A percentile compares a stretch with the other conserved stretches of the same genome.
phyloP scores from a whole-genome alignment of 805 yeast species.

The Lipomyces kockii region DNA sequence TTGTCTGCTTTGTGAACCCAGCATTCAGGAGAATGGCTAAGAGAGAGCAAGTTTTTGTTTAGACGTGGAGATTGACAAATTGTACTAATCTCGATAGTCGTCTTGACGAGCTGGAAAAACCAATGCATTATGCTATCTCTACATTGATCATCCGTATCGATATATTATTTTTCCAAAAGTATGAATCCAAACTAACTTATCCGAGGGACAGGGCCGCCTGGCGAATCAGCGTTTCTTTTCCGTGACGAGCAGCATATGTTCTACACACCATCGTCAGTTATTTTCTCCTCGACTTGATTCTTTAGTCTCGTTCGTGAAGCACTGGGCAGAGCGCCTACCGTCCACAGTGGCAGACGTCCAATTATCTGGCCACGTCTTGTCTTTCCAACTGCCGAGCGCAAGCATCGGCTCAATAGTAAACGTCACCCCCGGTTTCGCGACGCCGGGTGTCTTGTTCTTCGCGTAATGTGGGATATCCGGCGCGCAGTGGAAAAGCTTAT shows the following conservation, averaged over 20 bases:
- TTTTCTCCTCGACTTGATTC: neutral
- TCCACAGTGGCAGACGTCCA: slow-evolving; percentile 95
- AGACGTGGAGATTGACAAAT: too few species aligned
- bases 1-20: too few species aligned
- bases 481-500: slow-evolving; percentile 82
- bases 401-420: slow-evolving; percentile 99
- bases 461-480: slow-evolving; percentile 96
- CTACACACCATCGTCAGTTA: slow-evolving; percentile 30
- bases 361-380: slow-evolving; percentile 92
- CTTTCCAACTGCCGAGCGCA: slow-evolving; percentile 79
- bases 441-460: slow-evolving; percentile 88
- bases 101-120: too few species aligned
- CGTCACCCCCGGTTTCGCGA: slow-evolving; percentile 93
- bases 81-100: too few species aligned
- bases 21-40: too few species aligned
- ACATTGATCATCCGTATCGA: neutral
- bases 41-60: too few species aligned
- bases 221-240: slow-evolving; percentile 81
- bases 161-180: neutral
- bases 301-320: too few species aligned
- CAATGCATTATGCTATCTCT: neutral
- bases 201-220: slow-evolving; percentile 74
- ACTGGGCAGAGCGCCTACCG: slow-evolving; percentile 86
- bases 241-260: slow-evolving; percentile 89
- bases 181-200: neutral